phyloP scores from a whole-genome alignment of 139 green algal genomes.

The Chlamydomonas asymmetrica region DNA sequence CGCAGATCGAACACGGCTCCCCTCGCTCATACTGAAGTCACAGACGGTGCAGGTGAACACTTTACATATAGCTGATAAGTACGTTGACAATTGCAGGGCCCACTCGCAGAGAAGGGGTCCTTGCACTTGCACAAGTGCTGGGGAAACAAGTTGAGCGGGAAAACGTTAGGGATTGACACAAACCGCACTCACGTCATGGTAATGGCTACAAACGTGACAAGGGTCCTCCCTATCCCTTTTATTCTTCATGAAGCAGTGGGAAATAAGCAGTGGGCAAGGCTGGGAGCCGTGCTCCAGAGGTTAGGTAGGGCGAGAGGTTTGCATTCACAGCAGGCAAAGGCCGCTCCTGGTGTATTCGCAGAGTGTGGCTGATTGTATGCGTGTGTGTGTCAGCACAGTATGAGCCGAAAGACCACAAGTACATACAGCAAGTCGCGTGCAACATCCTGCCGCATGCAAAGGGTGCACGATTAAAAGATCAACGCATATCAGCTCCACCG shows the following conservation, averaged over 20 bases:
- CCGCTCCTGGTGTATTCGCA: neutral
- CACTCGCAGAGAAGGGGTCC: neutral
- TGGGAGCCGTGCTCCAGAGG: neutral
- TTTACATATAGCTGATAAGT: neutral
- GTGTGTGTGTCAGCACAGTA: neutral
- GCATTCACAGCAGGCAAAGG: too few species aligned
- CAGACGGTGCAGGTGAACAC: neutral
- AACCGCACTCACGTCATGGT: constrained; percentile 75
- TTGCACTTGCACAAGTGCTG: neutral
- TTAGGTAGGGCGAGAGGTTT: neutral
- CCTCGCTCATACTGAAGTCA: constrained; percentile 73
- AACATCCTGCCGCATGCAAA: too few species aligned
- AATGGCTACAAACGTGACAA: constrained; percentile 86
- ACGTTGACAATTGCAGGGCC: too few species aligned
- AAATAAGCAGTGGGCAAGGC: too few species aligned
- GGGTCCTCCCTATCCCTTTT: constrained; percentile 69
- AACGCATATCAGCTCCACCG: too few species aligned
- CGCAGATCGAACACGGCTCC: constrained; percentile 79
- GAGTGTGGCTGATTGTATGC: neutral
- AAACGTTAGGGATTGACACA: neutral
- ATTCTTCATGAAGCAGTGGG: constrained; percentile 3
- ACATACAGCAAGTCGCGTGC: too few species aligned
- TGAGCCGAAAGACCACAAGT: too few species aligned
- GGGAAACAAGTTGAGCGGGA: neutral
- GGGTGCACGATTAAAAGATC: too few species aligned